phyloP scores from a whole-genome alignment of 345 rosid genomes.

The Salix koriyanagi region DNA sequence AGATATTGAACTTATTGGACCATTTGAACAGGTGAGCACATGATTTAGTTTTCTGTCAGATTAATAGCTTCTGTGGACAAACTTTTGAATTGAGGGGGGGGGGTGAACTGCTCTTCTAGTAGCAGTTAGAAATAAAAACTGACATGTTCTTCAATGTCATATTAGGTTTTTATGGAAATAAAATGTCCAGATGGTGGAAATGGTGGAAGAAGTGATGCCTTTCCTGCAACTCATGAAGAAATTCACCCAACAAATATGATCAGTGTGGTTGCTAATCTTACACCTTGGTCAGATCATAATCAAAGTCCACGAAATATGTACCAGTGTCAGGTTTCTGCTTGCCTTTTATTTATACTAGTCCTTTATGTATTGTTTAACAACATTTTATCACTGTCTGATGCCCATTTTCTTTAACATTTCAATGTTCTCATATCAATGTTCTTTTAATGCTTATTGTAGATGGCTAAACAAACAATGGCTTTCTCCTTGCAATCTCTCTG shows the following conservation, averaged over 20 bases:
- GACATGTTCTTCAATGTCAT: slow-evolving; percentile 10
- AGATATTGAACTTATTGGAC: slow-evolving; percentile 77
- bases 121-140: slow-evolving; percentile 1
- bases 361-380: background rate
- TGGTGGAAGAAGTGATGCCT: slow-evolving; percentile 70
- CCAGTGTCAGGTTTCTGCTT: slow-evolving; percentile 74
- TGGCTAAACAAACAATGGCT: slow-evolving; percentile 98
- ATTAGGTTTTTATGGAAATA: slow-evolving; percentile 94
- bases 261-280: slow-evolving; percentile 94
- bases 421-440: no score
- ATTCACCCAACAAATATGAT: slow-evolving; percentile 91
- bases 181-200: slow-evolving; percentile 94
- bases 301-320: slow-evolving; percentile 99
- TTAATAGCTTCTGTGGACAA: background rate
- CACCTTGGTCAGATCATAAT: slow-evolving; percentile 99
- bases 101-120: slow-evolving; percentile 3
- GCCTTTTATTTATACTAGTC: background rate
- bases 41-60: background rate
- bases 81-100: background rate
- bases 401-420: slow-evolving; percentile 4
- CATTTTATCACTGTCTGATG: no score
- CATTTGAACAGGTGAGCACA: slow-evolving; percentile 86
- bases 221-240: slow-evolving; percentile 91
- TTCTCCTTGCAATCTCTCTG: slow-evolving; percentile 80
- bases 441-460: slow-evolving; percentile 34